Conservation (phyloP, 2,329 filamentous ascomycete genomes). For the Aspergillus bombycis region DNA sequence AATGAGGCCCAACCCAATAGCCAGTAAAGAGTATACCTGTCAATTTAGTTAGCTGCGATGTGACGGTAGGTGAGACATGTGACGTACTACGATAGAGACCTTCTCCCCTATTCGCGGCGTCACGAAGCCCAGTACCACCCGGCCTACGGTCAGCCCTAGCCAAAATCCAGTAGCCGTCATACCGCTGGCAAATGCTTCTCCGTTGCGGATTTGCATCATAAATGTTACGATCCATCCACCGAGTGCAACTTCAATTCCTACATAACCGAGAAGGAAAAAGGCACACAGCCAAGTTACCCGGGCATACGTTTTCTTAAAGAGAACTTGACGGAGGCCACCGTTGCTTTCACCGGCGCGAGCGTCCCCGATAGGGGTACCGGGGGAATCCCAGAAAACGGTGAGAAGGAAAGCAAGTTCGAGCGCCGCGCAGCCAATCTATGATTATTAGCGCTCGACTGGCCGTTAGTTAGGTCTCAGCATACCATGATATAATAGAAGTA, state of each 20-base stretch:
- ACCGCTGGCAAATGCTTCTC: slow-evolving; percentile 71
- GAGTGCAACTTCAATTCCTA: slow-evolving; percentile 71
- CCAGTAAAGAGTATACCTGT: too few species aligned
- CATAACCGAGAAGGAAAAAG: slow-evolving; percentile 74
- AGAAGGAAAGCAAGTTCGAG: neutral
- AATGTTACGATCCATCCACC: slow-evolving; percentile 86
- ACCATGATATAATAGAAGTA: slow-evolving; percentile 77
- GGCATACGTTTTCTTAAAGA: neutral
- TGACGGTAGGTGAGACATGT: too few species aligned
- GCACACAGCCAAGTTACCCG: slow-evolving; percentile 33
- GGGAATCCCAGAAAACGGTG: neutral
- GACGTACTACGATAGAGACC: too few species aligned
- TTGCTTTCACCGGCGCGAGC: neutral
- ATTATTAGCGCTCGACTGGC: neutral
- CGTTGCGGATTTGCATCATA: slow-evolving; percentile 74
- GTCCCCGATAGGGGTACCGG: neutral
- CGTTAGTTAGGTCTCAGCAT: neutral
- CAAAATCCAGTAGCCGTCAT: slow-evolving; percentile 80
- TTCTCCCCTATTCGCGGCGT: too few species aligned
- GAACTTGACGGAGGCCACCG: neutral
- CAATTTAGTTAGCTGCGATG: too few species aligned
- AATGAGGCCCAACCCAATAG: too few species aligned
- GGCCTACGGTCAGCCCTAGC: slow-evolving; percentile 64
- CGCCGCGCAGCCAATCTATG: neutral
- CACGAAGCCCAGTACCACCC: slow-evolving; percentile 69